These are phyloP conservation scores for Gymnopus androsaceus DNA, from an alignment of 1,284 basidiomycete genomes.

Conservation along the genomic window DNA sequence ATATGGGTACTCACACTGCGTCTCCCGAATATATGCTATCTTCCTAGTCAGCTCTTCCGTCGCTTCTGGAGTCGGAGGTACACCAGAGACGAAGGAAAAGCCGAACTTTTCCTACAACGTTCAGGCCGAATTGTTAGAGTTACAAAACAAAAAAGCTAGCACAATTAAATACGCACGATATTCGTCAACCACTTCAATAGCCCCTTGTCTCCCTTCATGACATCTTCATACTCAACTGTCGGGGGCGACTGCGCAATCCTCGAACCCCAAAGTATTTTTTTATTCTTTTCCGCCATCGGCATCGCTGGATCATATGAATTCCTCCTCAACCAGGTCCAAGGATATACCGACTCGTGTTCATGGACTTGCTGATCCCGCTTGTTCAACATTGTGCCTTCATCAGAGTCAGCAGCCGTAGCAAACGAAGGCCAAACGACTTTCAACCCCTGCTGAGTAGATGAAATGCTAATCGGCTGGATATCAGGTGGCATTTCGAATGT, in stretches of 20 bases:
- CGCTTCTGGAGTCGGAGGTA: conserved; percentile 80
- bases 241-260: conserved; percentile 80
- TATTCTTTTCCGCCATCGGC: conserved; percentile 28
- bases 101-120: conserved; percentile 80
- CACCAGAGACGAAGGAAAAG: conserved; percentile 85
- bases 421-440: conserved; percentile 50
- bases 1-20: too few relatives aligned
- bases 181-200: conserved; percentile 83
- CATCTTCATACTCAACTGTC: conserved; percentile 72
- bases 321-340: conserved; percentile 81
- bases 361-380: too few relatives aligned
- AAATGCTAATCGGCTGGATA: conserved; percentile 65
- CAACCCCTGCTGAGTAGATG: conserved; percentile 66
- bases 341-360: conserved; percentile 77
- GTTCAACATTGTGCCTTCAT: too few relatives aligned
- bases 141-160: not conserved
- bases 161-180: conserved; percentile 57
- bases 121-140: not conserved
- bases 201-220: conserved; percentile 76
- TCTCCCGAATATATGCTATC: conserved; percentile 90
- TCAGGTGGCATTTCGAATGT: conserved; percentile 85
- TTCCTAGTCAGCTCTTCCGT: conserved; percentile 80
- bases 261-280: conserved; percentile 81
- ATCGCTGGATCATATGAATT: conserved; percentile 73
- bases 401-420: too few relatives aligned